These are phyloP conservation scores for Haplographium delicatum DNA, from an alignment of 495 filamentous ascomycete species.

Conservation along the genomic window DNA sequence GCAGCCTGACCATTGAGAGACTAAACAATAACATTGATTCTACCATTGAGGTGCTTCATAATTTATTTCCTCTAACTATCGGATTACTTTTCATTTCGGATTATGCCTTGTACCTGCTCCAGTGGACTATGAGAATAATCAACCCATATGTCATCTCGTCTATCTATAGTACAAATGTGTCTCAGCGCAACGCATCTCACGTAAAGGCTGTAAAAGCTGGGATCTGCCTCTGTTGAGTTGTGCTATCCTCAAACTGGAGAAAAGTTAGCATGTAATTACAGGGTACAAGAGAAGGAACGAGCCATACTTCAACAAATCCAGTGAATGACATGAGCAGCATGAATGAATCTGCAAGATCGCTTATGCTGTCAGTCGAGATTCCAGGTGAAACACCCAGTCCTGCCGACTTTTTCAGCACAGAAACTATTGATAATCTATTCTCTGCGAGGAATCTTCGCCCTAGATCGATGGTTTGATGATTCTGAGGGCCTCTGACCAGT, in stretches of 20 bases:
- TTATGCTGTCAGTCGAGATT: conserved; percentile 40
- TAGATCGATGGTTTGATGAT: conserved; percentile 67
- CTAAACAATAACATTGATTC: no score
- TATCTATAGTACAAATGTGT: neutral
- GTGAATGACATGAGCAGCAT: conserved; percentile 53
- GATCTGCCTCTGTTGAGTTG: conserved; percentile 9
- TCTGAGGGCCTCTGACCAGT: conserved; percentile 72
- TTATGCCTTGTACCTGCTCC: neutral
- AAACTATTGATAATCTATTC: conserved; percentile 73
- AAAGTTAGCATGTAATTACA: neutral
- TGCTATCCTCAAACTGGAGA: conserved; percentile 19
- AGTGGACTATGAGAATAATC: neutral
- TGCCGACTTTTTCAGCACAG: conserved; percentile 86
- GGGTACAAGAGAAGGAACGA: neutral
- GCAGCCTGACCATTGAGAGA: no score
- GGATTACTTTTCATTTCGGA: neutral
- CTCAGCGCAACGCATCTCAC: neutral
- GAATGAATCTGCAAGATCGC: conserved; percentile 52
- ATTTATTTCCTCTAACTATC: no score
- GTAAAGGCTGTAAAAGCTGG: conserved; percentile 18
- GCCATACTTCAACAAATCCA: conserved; percentile 56
- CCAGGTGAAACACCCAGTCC: conserved; percentile 58
- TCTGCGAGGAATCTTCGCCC: conserved; percentile 70
- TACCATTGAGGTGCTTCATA: no score
- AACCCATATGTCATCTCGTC: neutral